A percentile compares a stretch with the other conserved stretches of the same genome.
These are phyloP conservation scores for Suillus luteus DNA, from an alignment of 768 basidiomycete genomes.

Conservation along the genomic window DNA sequence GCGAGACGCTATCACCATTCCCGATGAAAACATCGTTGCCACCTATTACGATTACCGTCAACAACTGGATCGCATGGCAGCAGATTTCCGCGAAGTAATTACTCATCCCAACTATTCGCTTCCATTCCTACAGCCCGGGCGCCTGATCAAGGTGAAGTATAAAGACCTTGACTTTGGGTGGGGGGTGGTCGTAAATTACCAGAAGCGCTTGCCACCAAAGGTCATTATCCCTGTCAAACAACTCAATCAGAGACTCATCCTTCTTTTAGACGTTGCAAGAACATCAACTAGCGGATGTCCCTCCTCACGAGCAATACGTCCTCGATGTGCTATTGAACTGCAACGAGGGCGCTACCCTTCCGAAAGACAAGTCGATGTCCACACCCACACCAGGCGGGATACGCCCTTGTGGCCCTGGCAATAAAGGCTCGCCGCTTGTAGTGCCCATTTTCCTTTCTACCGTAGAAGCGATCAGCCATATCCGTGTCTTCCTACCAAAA, in stretches of 20 bases:
- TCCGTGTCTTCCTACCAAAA: slow-evolving; percentile 88
- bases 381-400: slow-evolving; percentile 69
- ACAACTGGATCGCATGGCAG: slow-evolving; percentile 85
- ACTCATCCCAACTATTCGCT: slow-evolving; percentile 95
- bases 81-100: slow-evolving; percentile 89
- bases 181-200: slow-evolving; percentile 92
- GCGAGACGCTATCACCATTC: slow-evolving; percentile 66
- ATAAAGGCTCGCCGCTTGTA: slow-evolving; percentile 82
- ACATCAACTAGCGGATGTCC: slow-evolving; percentile 63
- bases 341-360: slow-evolving; percentile 56
- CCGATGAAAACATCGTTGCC: slow-evolving; percentile 79
- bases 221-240: slow-evolving; percentile 36
- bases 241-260: neutral
- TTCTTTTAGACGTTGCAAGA: slow-evolving; percentile 58
- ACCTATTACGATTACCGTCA: slow-evolving; percentile 94
- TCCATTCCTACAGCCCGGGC: slow-evolving; percentile 90
- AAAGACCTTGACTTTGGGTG: slow-evolving; percentile 91
- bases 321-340: slow-evolving; percentile 90
- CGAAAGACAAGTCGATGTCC: slow-evolving; percentile 58
- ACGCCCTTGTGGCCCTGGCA: slow-evolving; percentile 67
- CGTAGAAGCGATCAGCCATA: slow-evolving; percentile 80
- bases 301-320: slow-evolving; percentile 89
- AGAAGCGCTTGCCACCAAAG: slow-evolving; percentile 84
- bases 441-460: slow-evolving; percentile 89
- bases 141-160: slow-evolving; percentile 89